Base-by-base conservation (phyloP, 2,329 filamentous ascomycete species). In the Calonectria hongkongensis region DNA sequence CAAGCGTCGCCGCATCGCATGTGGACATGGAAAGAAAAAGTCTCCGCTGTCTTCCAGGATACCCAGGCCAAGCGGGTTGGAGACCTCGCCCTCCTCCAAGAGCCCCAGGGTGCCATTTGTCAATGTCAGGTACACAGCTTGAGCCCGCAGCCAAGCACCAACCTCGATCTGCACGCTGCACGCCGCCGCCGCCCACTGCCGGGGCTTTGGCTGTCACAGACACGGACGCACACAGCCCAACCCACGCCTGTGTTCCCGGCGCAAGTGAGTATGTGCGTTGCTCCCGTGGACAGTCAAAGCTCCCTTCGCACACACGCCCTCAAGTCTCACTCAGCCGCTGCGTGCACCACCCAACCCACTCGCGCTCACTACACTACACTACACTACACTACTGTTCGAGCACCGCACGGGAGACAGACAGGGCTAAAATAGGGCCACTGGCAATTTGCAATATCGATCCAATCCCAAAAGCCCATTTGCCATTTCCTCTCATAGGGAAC, bases 401-500 rank as follows among this genome's bases (percentile, higher is more conserved):
- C 43, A 13, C 25, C 36, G 45, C 27, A 48, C 47, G 30, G 28
- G n/a, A 66, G 62, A 39, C 30, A n/a, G 30, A 36, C n/a, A 10
- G 30, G n/a, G 36, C 56, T 41, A 62, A 62, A 41, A 62, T 41
- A 43, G 36, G 56, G 56, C 13, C 16, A 21, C 36, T 62, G 25
- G 56, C 56, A 62, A 62, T 62, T 43, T 62, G 56, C 45, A 36
- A 21, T 36, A 18, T 39, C 45, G 62, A 65, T 36, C 62, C 62
- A 65, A 65, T 65, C 62, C 62, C 2, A 65, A 54, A 36, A 39
- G 47, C 45, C 47, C 43, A 43, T 50, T 39, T 63, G 33, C n/a
- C 47, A 50, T 50, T 50, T 39, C 65, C 65, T 39, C 25, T 21
- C 33, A 56, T 56, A 56, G 51, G 30, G 51, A 56, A 73, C 77